These are phyloP conservation scores for Ophiostoma quercus DNA, from an alignment of 2,329 filamentous ascomycete genomes.

Conservation along the genomic window DNA sequence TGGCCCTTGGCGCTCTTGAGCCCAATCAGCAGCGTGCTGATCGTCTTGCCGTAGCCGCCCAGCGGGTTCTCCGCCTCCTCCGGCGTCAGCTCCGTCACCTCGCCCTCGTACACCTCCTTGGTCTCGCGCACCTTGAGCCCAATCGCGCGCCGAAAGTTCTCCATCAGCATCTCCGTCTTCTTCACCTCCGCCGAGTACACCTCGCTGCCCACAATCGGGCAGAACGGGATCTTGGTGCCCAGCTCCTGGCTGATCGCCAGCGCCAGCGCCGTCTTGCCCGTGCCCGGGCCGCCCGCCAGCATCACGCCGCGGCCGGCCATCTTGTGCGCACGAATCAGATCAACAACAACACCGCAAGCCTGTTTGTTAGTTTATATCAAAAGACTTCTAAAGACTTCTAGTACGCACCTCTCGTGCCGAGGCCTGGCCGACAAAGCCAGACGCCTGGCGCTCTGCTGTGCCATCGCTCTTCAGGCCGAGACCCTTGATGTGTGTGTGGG, in stretches of 20 bases:
- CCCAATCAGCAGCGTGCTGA: conserved; percentile 89
- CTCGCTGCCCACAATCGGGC: conserved; percentile 95
- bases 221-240: conserved; percentile 97
- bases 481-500: conserved; percentile 97
- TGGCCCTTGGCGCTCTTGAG: conserved; percentile 93
- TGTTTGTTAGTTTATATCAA: conserved; percentile 33
- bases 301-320: conserved; percentile 94
- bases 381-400: too few species aligned
- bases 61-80: conserved; percentile 98
- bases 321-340: conserved; percentile 91
- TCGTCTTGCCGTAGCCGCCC: conserved; percentile 94
- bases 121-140: conserved; percentile 95
- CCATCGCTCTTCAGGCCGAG: conserved; percentile 83
- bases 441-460: conserved; percentile 69
- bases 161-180: conserved; percentile 98
- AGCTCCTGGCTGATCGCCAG: conserved; percentile 94
- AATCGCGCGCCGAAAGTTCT: conserved; percentile 96
- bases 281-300: conserved; percentile 89
- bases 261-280: conserved; percentile 93
- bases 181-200: conserved; percentile 98
- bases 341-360: conserved; percentile 94
- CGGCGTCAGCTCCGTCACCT: conserved; percentile 94
- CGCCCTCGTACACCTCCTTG: conserved; percentile 98
- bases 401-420: conserved; percentile 74
- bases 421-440: conserved; percentile 85